Evolutionary conservation across 176 grass and related monocot species (phyloP).

Genomic region (Paspalum notatum): DNA sequence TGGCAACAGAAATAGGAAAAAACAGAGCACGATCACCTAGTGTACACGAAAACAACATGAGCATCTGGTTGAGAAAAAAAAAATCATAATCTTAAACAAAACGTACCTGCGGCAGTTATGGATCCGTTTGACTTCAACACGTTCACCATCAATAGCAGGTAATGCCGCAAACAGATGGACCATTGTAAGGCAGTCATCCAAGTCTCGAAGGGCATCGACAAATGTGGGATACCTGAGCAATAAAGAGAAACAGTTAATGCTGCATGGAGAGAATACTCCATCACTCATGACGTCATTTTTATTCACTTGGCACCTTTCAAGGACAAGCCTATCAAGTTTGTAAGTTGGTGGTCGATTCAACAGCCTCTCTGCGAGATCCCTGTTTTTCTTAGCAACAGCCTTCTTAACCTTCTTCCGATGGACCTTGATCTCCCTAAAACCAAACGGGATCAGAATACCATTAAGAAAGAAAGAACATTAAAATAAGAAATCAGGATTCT

Average conservation of each 20-base stretch:
- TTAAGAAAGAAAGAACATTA: neutral
- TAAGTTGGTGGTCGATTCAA: constrained; percentile 75
- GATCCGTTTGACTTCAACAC: constrained; percentile 75
- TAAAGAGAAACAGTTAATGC: constrained; percentile 14
- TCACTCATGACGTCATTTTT: constrained; percentile 19
- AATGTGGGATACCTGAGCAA: constrained; percentile 81
- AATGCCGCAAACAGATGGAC: constrained; percentile 94
- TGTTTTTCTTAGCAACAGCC: constrained; percentile 88
- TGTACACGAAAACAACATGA: neutral
- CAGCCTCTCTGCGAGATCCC: constrained; percentile 79
- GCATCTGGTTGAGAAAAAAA: neutral
- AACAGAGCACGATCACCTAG: neutral
- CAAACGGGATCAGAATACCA: constrained; percentile 1
- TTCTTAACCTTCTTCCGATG: constrained; percentile 84
- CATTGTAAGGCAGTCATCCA: constrained; percentile 99
- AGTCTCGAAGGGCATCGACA: constrained; percentile 86
- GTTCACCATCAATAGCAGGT: constrained; percentile 91
- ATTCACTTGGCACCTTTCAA: constrained; percentile 64
- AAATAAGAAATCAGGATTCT: neutral
- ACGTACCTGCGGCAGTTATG: constrained; percentile 86
- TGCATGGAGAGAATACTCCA: neutral
- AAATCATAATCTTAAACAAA: neutral
- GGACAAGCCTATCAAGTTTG: constrained; percentile 90
- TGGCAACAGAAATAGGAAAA: constrained; percentile 3
- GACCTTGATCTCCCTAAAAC: constrained; percentile 68